Conservation (phyloP, 495 filamentous ascomycete species). For the Neurospora sp. region DNA sequence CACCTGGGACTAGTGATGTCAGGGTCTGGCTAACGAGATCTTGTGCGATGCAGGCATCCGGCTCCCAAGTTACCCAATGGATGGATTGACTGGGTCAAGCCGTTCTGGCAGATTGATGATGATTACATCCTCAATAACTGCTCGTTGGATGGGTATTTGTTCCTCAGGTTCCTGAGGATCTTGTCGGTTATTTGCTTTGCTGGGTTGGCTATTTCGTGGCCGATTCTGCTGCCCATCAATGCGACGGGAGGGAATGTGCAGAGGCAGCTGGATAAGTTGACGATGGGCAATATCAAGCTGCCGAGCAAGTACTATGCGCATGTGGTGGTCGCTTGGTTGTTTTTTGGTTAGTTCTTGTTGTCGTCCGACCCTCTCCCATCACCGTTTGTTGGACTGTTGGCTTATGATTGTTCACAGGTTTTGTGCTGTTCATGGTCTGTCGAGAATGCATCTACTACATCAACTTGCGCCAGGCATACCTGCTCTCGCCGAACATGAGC, state of each 20-base stretch:
- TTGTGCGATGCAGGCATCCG: slow-evolving; percentile 42
- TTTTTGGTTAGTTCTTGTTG: slow-evolving; percentile 45
- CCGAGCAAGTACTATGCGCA: slow-evolving; percentile 51
- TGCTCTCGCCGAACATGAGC: slow-evolving; percentile 56
- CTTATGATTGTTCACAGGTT: slow-evolving; percentile 27
- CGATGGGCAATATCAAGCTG: slow-evolving; percentile 55
- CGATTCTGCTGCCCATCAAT: slow-evolving; percentile 71
- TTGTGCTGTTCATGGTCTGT: slow-evolving; percentile 54
- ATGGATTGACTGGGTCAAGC: slow-evolving; percentile 53
- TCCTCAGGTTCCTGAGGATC: slow-evolving; percentile 70
- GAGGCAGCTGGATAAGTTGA: slow-evolving; percentile 50
- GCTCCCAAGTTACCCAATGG: slow-evolving; percentile 58
- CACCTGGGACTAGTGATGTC: neutral
- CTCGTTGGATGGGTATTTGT: slow-evolving; percentile 66
- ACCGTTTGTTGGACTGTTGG: neutral
- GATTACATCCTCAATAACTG: slow-evolving; percentile 53
- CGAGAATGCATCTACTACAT: slow-evolving; percentile 62
- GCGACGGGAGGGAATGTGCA: slow-evolving; percentile 54
- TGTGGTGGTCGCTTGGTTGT: slow-evolving; percentile 48
- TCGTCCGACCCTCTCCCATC: neutral
- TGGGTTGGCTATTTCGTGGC: slow-evolving; percentile 62
- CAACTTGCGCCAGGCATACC: slow-evolving; percentile 60
- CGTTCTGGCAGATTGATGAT: slow-evolving; percentile 52
- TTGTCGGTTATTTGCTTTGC: slow-evolving; percentile 60
- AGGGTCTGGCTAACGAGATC: neutral